phyloP scores from a whole-genome alignment of 2,329 filamentous ascomycete genomes.

The Huntiella savannae region DNA sequence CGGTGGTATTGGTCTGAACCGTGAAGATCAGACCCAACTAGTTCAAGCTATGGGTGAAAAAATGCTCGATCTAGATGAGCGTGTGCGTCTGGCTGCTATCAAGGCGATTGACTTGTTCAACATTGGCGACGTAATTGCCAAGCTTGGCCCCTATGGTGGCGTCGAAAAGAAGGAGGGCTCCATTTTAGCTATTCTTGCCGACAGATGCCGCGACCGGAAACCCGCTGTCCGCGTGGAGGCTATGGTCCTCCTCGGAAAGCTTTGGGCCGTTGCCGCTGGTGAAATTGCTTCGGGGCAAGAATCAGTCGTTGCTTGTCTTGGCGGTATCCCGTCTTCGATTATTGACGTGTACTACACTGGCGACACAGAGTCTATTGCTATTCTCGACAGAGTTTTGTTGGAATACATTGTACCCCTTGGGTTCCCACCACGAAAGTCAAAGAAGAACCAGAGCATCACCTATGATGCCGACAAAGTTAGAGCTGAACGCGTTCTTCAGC shows the following conservation, averaged over 20 bases:
- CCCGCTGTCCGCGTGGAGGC: slow-evolving; percentile 66
- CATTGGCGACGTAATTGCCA: slow-evolving; percentile 62
- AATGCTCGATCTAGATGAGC: slow-evolving; percentile 75
- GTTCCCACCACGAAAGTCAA: slow-evolving; percentile 53
- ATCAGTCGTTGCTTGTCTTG: slow-evolving; percentile 52
- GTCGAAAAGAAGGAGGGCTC: slow-evolving; percentile 60
- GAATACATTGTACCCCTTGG: slow-evolving; percentile 78
- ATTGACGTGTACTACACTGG: slow-evolving; percentile 82
- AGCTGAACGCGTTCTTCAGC: slow-evolving; percentile 63
- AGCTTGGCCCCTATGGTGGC: slow-evolving; percentile 58
- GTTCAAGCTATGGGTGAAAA: slow-evolving; percentile 60
- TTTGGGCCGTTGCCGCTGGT: slow-evolving; percentile 86
- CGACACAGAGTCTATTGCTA: slow-evolving; percentile 64
- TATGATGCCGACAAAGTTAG: slow-evolving; percentile 56
- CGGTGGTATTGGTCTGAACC: slow-evolving; percentile 70
- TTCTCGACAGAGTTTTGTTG: slow-evolving; percentile 69
- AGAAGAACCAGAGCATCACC: slow-evolving; percentile 27
- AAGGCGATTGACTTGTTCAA: slow-evolving; percentile 65
- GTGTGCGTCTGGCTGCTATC: slow-evolving; percentile 75
- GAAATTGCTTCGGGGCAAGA: slow-evolving; percentile 75
- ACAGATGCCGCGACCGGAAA: slow-evolving; percentile 75
- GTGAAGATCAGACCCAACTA: slow-evolving; percentile 60
- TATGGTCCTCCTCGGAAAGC: slow-evolving; percentile 63
- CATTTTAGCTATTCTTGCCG: slow-evolving; percentile 62
- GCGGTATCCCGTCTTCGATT: slow-evolving; percentile 66